These are phyloP conservation scores for Vaccinium macrocarpon DNA, from an alignment of 148 eudicot species.

Conservation along the genomic window DNA sequence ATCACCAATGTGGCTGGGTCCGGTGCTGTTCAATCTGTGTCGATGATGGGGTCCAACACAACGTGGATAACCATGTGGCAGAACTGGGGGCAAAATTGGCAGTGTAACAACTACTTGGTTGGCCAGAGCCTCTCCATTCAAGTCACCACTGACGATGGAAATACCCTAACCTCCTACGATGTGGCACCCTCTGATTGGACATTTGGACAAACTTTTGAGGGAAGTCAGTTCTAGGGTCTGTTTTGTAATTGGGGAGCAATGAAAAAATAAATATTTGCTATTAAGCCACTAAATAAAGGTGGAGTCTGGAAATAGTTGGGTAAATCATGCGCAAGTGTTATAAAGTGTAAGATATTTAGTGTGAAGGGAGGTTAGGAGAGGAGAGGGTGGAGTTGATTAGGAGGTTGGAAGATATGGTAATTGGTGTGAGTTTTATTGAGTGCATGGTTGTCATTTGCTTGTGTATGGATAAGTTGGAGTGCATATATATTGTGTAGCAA, in stretches of 20 bases:
- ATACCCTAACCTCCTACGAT: conserved; percentile 27
- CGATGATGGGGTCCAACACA: conserved; percentile 29
- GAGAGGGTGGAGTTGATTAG: not conserved
- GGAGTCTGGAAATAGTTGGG: not conserved
- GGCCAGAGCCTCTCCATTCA: conserved; percentile 28
- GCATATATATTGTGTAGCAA: not conserved
- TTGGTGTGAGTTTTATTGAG: too few species aligned
- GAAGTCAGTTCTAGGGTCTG: conserved; percentile 20
- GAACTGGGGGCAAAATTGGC: conserved; percentile 44
- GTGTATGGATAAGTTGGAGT: not conserved
- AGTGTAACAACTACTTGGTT: conserved; percentile 27
- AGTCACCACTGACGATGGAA: conserved; percentile 32
- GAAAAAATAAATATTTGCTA: not conserved
- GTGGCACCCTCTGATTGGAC: conserved; percentile 32
- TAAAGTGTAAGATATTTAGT: not conserved
- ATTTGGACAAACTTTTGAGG: conserved; percentile 36
- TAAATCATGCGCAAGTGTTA: not conserved
- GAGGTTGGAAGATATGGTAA: not conserved
- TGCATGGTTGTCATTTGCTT: not conserved
- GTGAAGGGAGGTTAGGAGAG: not conserved
- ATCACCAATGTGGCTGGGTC: conserved; percentile 36
- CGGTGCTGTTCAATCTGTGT: conserved; percentile 32
- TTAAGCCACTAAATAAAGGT: not conserved
- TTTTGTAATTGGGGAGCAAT: not conserved
- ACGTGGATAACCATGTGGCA: conserved; percentile 35